Conservation (phyloP, 257 asterid species). For the Solanum chiquidenum region DNA sequence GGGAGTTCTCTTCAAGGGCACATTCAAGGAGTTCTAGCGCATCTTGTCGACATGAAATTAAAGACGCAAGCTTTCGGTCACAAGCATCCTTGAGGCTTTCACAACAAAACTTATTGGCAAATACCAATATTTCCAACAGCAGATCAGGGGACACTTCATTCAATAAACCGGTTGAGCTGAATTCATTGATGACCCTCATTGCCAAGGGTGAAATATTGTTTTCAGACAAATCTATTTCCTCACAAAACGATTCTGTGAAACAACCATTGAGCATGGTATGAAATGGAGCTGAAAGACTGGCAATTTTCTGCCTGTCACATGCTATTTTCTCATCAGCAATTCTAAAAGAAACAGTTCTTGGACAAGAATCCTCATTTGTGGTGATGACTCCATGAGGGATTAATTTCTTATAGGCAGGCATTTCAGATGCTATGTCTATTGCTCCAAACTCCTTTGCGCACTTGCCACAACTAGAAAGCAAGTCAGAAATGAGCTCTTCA, state of each 20-base stretch:
- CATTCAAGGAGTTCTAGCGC: constrained; percentile 84
- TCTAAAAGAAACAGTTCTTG: constrained; percentile 42
- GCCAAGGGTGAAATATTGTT: constrained; percentile 69
- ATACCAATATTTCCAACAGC: constrained; percentile 76
- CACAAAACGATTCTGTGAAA: constrained; percentile 64
- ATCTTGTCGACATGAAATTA: constrained; percentile 66
- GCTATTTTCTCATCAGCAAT: constrained; percentile 65
- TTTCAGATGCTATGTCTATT: constrained; percentile 66
- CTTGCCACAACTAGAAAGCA: constrained; percentile 75
- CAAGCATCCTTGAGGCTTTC: constrained; percentile 85
- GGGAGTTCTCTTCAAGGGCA: constrained; percentile 79
- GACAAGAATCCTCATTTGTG: constrained; percentile 3
- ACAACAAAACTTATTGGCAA: constrained; percentile 92
- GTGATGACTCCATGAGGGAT: constrained; percentile 1
- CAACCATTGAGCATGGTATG: constrained; percentile 90
- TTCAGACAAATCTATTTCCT: constrained; percentile 78
- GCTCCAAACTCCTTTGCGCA: constrained; percentile 64
- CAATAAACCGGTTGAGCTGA: constrained; percentile 48
- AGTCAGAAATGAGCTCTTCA: constrained; percentile 63
- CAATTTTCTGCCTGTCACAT: constrained; percentile 68
- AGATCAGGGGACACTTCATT: constrained; percentile 44
- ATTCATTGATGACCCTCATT: constrained; percentile 50
- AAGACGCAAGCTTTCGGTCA: constrained; percentile 74
- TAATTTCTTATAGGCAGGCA: constrained; percentile 24
- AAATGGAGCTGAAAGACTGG: constrained; percentile 81